Conservation (phyloP, 2,329 filamentous ascomycete species). For the Botrytis deweyae region DNA sequence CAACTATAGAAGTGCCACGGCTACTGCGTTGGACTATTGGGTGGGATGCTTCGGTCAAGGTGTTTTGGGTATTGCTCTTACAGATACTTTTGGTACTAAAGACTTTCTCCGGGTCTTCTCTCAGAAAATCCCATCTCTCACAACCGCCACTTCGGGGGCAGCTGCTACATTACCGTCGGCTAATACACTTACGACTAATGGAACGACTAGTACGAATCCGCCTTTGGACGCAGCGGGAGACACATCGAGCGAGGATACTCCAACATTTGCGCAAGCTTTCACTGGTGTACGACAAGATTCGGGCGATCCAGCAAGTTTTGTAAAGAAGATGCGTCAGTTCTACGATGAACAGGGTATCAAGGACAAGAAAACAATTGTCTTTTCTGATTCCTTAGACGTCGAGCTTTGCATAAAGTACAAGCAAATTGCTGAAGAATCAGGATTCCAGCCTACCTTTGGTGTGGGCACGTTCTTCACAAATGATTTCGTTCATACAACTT, state of each 20-base stretch:
- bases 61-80: slow-evolving; percentile 83
- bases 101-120: slow-evolving; percentile 85
- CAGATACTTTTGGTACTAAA: slow-evolving; percentile 93
- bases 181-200: slow-evolving; percentile 1
- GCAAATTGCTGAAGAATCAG: slow-evolving; percentile 71
- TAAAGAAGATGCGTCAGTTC: slow-evolving; percentile 57
- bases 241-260: slow-evolving; percentile 43
- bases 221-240: slow-evolving; percentile 45
- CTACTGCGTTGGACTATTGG: slow-evolving; percentile 84
- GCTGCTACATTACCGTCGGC: slow-evolving; percentile 34
- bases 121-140: slow-evolving; percentile 53
- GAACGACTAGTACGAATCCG: slow-evolving; percentile 1
- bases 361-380: slow-evolving; percentile 85
- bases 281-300: slow-evolving; percentile 70
- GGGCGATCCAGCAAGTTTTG: slow-evolving; percentile 65
- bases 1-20: slow-evolving; percentile 81
- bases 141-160: slow-evolving; percentile 39
- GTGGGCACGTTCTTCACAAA: slow-evolving; percentile 96
- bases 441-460: slow-evolving; percentile 85
- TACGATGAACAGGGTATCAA: slow-evolving; percentile 57
- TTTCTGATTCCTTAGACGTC: slow-evolving; percentile 92
- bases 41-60: slow-evolving; percentile 84
- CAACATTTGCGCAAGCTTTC: slow-evolving; percentile 63
- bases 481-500: slow-evolving; percentile 74
- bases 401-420: slow-evolving; percentile 92